phyloP scores from a whole-genome alignment of 176 grass and related monocot genomes.

The Rhynchospora pubera region DNA sequence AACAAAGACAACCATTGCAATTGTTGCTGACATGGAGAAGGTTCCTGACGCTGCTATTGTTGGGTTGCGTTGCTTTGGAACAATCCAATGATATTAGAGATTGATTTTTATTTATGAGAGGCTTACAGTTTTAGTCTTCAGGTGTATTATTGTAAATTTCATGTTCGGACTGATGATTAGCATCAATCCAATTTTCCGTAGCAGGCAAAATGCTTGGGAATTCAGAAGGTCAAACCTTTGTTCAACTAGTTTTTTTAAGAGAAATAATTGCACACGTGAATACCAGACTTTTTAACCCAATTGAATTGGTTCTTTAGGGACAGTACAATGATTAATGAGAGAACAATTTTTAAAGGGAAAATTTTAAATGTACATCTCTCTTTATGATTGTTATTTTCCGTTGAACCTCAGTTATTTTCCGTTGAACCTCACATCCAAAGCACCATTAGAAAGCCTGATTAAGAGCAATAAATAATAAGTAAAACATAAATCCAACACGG shows the following conservation, averaged over 20 bases:
- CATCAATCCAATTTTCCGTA: background rate
- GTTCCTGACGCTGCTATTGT: background rate
- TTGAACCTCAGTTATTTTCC: no score
- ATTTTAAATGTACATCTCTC: background rate
- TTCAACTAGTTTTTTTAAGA: background rate
- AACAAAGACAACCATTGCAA: background rate
- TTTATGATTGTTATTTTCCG: background rate
- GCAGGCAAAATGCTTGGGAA: background rate
- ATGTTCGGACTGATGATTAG: background rate
- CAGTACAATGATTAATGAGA: background rate
- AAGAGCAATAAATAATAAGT: no score
- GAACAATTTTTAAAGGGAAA: background rate
- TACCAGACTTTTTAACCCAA: no score
- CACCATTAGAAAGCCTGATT: no score
- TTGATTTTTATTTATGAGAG: background rate
- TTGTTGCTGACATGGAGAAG: background rate
- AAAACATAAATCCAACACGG: no score
- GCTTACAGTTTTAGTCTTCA: background rate
- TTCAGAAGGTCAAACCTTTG: no score
- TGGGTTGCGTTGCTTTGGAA: background rate
- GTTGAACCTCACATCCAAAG: background rate
- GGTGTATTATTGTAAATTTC: background rate
- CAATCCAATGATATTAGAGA: background rate
- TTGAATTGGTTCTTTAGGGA: background rate
- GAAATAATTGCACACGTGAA: background rate